Base-by-base conservation (phyloP, 1,284 basidiomycete species). In the Cryptococcus jaspeensis region DNA sequence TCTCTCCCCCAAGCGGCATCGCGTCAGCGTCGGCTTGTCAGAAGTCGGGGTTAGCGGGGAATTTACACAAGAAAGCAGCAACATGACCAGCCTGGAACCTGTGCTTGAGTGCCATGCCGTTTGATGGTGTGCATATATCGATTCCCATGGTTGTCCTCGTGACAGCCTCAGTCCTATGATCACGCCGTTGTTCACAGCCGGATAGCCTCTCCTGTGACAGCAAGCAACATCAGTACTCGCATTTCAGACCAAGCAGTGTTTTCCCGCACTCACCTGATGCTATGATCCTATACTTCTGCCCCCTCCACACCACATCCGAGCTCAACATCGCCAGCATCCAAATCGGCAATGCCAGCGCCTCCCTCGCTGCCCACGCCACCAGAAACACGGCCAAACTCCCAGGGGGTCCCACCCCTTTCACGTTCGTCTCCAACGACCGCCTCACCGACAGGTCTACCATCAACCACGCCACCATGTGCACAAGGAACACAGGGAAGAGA, bases 231-330 rank as follows among this genome's bases (percentile, higher is more conserved):
- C 28, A 32, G 28, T 9, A 9, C 28, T 9, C 4, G 9, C 9
- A 4, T 9, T 32, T 9, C 4, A 32, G 41, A 32, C 5, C 11
- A 6, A 2, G 25, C 20, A 22, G 40, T 20, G 16, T n/a, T 20
- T 39, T 7, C 11, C 28, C 28, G 28, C 9, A 46, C 69, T 65
- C 56, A 64, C 75, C 75, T 1, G 71, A 74, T 18, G 63, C 65
- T 7, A 71, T 48, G 44, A 78, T 71, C 43, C 59, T 65, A 60
- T 78, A 79, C 40, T 57, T 64, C 22, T 66, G 61, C 13, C 90
- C 92, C 69, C 93, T 83, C 93, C 93, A 97, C 1, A 82, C 80
- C 23, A 97, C 89, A 52, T 85, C 83, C 69, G 84, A 83, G 20
- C 92, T 92, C 47, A 86, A 74, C 57, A 96, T 84, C 5, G 89